Evolutionary conservation across 1,139 yeast genomes (phyloP).

Genomic region (Arxiozyma heterogenica): DNA sequence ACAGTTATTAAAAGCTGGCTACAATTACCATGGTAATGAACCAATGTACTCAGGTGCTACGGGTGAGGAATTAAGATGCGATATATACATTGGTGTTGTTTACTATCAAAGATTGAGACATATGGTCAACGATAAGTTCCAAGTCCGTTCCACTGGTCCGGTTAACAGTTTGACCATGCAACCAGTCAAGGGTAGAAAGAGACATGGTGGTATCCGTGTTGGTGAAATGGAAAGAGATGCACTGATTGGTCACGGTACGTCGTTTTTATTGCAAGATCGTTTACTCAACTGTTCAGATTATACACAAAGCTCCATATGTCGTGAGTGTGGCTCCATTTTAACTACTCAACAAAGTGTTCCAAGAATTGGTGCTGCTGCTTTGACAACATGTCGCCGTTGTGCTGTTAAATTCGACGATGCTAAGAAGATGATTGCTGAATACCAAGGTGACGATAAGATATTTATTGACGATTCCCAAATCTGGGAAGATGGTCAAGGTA

Average conservation of each 20-base stretch:
- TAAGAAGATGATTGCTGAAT: conserved; percentile 32
- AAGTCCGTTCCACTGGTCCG: conserved; percentile 98
- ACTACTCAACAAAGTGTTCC: conserved; percentile 89
- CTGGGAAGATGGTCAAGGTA: conserved; percentile 98
- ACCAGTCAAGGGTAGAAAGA: conserved; percentile 98
- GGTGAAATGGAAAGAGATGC: conserved; percentile 99
- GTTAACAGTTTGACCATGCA: conserved; percentile 96
- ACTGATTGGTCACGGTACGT: conserved; percentile 97
- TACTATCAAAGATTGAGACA: conserved; percentile 97
- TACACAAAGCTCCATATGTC: conserved; percentile 83
- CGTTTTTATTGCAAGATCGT: conserved; percentile 90
- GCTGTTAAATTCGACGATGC: conserved; percentile 53
- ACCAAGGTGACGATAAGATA: conserved; percentile 31
- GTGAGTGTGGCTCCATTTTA: conserved; percentile 85
- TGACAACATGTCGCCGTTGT: conserved; percentile 86
- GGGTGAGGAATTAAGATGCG: conserved; percentile 94
- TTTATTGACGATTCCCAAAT: conserved; percentile 64
- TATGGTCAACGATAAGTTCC: conserved; percentile 99
- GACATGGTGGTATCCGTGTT: conserved; percentile 98
- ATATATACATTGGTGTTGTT: conserved; percentile 92
- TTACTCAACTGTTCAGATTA: conserved; percentile 92
- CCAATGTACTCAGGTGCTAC: conserved; percentile 99
- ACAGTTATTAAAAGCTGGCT: conserved; percentile 78
- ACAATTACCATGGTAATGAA: conserved; percentile 96
- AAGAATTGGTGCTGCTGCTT: conserved; percentile 71